Evolutionary conservation across 495 filamentous ascomycete genomes (phyloP), one percentile per base, ranked within the genome.

Genomic region (Neohortaea acidophila): DNA sequence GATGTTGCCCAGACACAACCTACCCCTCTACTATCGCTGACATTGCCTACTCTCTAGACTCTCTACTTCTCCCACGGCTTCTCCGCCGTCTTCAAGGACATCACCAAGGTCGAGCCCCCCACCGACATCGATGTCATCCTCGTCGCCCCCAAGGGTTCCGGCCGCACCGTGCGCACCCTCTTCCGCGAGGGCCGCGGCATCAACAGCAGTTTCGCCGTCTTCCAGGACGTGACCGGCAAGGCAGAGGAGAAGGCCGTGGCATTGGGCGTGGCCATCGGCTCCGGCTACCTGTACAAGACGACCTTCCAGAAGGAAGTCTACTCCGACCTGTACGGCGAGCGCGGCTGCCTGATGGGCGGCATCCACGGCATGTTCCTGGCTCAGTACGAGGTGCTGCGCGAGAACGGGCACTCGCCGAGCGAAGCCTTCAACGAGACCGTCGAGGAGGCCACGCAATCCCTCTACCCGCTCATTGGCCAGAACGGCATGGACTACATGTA

Each of bases 401-500:
- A 97, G 75, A 73, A 79, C 49, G 89, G 89, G 63, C 89, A 97
- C 76, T 77, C 69, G 69, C 89, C 89, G 56, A 86, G 79, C 55
- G 91, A 97, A 70, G 89, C 89, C 45, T 96, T 97, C 80, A 96
- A 97, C 72, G 89, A 96, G 83, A 61, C 89, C 48, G 89, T 97
- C 43, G 89, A 97, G 71, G 89, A 97, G 68, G 89, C 89, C 44
- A 97, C 89, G 27, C 91, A 96, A 74, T 83, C 76, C 51, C 72
- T 96, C 43, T 97, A 96, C 73, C 89, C 89, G 41, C 70, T 97
- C 51, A 96, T 97, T 55, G 89, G 85, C 58, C 72, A 69, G 55
- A 79, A 96, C 62, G 89, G 89, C 51, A 97, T 97, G 89, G 89
- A 96, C 71, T 97, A 89, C 84, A 96, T 97, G 91, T 97, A 93